These are phyloP conservation scores for Schizonepeta tenuifolia DNA, from an alignment of 257 asterid genomes.

Conservation along the genomic window DNA sequence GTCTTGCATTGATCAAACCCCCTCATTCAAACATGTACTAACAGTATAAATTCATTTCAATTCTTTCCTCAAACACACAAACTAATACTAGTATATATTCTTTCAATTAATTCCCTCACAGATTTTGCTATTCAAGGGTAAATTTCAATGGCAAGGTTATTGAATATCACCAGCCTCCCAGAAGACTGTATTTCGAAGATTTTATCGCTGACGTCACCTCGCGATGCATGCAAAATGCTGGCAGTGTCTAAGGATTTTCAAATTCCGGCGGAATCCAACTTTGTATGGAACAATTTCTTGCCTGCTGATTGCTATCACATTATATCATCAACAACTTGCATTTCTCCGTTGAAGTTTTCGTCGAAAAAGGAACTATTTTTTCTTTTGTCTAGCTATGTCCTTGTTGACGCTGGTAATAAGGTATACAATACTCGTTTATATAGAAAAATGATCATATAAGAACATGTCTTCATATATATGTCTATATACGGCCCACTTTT, in stretches of 20 bases:
- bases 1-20: background rate
- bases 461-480: background rate
- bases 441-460: no score
- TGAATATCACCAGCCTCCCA: conserved; percentile 19
- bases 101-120: no score
- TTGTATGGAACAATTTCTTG: conserved; percentile 40
- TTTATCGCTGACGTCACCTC: conserved; percentile 41
- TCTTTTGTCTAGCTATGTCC: conserved; percentile 34
- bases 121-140: background rate
- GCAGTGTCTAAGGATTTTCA: conserved; percentile 33
- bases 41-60: no score
- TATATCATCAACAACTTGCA: conserved; percentile 19
- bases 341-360: conserved; percentile 19
- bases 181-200: conserved; percentile 41
- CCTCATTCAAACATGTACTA: background rate
- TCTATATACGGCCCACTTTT: background rate
- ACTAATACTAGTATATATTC: no score
- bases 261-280: conserved; percentile 30
- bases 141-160: background rate
- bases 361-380: conserved; percentile 37
- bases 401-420: conserved; percentile 39
- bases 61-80: no score
- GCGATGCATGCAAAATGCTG: conserved; percentile 32
- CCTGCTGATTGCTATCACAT: conserved; percentile 31
- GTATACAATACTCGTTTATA: background rate